Evolutionary conservation across 192 early-diverging fungal species (phyloP).

Genomic region (Coemansia sp.): DNA sequence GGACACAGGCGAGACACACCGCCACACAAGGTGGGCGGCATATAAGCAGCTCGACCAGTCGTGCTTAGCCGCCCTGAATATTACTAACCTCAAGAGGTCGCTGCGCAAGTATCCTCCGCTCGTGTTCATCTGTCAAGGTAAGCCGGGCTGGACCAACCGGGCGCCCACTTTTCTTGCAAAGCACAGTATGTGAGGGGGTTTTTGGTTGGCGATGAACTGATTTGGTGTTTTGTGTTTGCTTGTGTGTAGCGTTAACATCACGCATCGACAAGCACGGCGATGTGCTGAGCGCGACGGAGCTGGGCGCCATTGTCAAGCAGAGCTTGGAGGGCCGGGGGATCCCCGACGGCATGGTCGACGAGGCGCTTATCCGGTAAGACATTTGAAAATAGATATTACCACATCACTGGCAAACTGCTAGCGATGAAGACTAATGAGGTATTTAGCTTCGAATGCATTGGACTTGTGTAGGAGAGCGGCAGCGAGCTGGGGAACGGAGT

Average conservation of each 20-base stretch:
- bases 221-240: background rate
- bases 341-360: slow-evolving; percentile 22
- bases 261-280: background rate
- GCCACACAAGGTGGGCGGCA: background rate
- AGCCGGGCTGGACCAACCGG: background rate
- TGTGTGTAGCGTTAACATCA: slow-evolving; percentile 17
- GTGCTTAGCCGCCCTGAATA: background rate
- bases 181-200: no score
- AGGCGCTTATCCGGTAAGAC: slow-evolving; percentile 20
- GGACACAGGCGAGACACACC: background rate
- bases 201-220: background rate
- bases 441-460: background rate
- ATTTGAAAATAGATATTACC: background rate
- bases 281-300: background rate
- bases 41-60: slow-evolving; percentile 28
- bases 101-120: slow-evolving; percentile 42
- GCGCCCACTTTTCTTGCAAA: no score
- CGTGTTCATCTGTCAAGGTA: slow-evolving; percentile 40
- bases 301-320: slow-evolving; percentile 8
- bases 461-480: slow-evolving; percentile 53
- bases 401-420: background rate
- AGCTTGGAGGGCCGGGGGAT: slow-evolving; percentile 20
- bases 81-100: slow-evolving; percentile 11
- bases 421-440: background rate
- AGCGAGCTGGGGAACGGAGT: slow-evolving; percentile 61